Evolutionary conservation across 1,284 basidiomycete genomes (phyloP).

Genomic region (Microbotryum intermedium): DNA sequence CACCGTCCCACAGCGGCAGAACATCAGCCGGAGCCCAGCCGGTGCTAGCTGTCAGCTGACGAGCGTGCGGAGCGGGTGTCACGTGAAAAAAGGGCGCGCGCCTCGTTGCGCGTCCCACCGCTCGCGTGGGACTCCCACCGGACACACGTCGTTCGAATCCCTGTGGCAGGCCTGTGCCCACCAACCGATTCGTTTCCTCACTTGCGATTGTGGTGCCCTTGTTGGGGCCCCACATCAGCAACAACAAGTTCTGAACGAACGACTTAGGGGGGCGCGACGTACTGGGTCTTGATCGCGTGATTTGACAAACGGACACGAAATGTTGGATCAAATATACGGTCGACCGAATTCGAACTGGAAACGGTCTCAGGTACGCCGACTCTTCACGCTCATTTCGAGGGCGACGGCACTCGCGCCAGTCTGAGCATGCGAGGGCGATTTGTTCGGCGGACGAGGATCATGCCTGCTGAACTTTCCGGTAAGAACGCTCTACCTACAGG

Average conservation of each 20-base stretch:
- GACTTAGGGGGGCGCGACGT: background rate
- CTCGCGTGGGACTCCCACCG: too few species aligned
- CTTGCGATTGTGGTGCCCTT: background rate
- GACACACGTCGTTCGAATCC: background rate
- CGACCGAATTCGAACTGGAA: slow-evolving; percentile 67
- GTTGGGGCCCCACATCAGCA: background rate
- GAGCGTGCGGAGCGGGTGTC: background rate
- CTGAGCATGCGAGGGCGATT: background rate
- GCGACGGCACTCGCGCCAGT: slow-evolving; percentile 1
- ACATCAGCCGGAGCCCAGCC: background rate
- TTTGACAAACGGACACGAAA: slow-evolving; percentile 36
- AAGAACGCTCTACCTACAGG: slow-evolving; percentile 44
- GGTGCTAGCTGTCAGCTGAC: background rate
- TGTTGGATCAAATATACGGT: slow-evolving; percentile 78
- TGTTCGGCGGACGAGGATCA: background rate
- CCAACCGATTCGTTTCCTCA: background rate
- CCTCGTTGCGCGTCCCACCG: too few species aligned
- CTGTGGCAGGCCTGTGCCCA: background rate
- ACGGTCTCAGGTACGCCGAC: slow-evolving; percentile 53
- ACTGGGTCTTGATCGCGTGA: background rate
- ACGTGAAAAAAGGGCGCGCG: background rate
- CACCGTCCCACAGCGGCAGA: background rate
- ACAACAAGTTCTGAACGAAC: background rate
- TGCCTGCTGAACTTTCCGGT: too few species aligned
- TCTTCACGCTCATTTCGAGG: background rate